These are phyloP conservation scores for Flaveria robusta DNA, from an alignment of 129 eudicot genomes.

Conservation along the genomic window DNA sequence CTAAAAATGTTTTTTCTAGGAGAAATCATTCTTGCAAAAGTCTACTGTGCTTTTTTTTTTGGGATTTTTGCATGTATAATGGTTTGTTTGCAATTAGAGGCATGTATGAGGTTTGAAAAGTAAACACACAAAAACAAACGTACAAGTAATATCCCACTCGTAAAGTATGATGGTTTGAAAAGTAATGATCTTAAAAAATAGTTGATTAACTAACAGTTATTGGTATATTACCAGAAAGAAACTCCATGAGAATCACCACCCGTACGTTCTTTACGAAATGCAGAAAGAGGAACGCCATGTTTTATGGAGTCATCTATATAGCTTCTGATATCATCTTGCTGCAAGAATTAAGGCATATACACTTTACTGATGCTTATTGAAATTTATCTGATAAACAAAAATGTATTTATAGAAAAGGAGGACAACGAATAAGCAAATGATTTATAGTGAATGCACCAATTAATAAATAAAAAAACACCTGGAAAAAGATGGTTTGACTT, in stretches of 20 bases:
- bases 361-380: conserved; percentile 12
- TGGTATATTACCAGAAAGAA: conserved; percentile 69
- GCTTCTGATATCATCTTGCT: conserved; percentile 97
- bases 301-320: conserved; percentile 87
- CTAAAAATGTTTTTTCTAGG: background rate
- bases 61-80: background rate
- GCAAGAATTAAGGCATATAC: conserved; percentile 35
- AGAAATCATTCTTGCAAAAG: background rate
- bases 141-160: too few relatives aligned
- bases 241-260: conserved; percentile 98
- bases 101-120: conserved; percentile 12
- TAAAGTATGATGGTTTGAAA: background rate
- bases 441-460: conserved; percentile 2
- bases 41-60: background rate
- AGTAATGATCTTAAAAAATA: conserved; percentile 1
- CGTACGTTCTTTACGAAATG: conserved; percentile 87
- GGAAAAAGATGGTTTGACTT: conserved; percentile 1
- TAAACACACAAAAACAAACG: background rate
- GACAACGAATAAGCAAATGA: background rate
- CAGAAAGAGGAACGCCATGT: conserved; percentile 78
- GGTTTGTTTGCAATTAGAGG: conserved; percentile 1
- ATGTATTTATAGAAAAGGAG: background rate
- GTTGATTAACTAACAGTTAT: background rate
- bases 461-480: background rate
- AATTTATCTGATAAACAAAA: background rate